Evolutionary conservation across 2,329 filamentous ascomycete species (phyloP), one percentile per base, ranked within the genome.

Genomic region (Conoideocrella luteorostrata): DNA sequence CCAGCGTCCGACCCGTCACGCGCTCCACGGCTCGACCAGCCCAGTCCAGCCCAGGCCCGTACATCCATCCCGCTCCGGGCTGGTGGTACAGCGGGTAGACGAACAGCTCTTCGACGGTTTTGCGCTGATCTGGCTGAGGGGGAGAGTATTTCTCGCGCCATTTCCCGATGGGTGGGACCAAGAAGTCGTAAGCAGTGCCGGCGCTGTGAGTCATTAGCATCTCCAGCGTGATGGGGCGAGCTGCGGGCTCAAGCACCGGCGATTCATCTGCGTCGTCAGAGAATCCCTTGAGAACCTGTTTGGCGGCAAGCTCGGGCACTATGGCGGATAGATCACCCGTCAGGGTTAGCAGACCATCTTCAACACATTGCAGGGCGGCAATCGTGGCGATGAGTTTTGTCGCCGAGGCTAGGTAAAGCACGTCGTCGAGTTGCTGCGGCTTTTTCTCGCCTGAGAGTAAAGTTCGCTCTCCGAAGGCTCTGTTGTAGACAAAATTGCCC

Each of bases 311-410:
- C 24, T 75, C 72, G 0, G 75, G 77, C 2, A 71, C 58, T 3
- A 75, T 39, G 0, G 51, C 29, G 0, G 64, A 61, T 0, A 79
- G 51, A 42, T 77, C 69, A 3, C 66, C 67, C 7, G 69, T 65
- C 0, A 80, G 60, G 2, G 54, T 54, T 1, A 79, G 52, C 0
- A 71, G 55, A 0, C 73, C 74, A 6, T 70, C 64, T 28, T 80
- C 75, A 2, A 80, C 72, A 36, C 72, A 69, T 45, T 78, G 72
- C n/a, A 81, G 52, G 1, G 68, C 67, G 3, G 75, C 70, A 41
- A 81, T 67, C 2, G 68, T 67, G 2, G 75, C 68, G 42, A 77
- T 48, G 3, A 81, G 56, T 47, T 72, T 72, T 21, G 60, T 66
- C 3, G 57, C 61, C 4, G 63, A 69, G 3, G 63, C 64, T 0